Evolutionary conservation across 768 basidiomycete species (phyloP).

Genomic region (Termitomyces sp.): DNA sequence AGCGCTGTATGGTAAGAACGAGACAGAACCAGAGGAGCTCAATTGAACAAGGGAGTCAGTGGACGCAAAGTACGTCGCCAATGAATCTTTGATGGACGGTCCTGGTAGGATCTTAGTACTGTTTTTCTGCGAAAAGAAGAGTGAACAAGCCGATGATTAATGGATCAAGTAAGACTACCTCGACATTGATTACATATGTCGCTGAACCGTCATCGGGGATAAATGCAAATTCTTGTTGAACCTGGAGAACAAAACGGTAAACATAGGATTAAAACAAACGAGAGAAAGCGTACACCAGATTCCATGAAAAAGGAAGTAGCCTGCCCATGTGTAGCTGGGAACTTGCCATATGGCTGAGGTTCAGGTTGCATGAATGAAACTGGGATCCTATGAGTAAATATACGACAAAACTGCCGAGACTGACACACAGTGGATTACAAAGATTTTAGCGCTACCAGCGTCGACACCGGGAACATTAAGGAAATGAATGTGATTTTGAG

Average conservation of each 20-base stretch:
- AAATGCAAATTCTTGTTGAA: conserved; percentile 71
- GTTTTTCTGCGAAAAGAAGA: conserved; percentile 41
- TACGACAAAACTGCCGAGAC: background rate
- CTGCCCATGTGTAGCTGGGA: conserved; percentile 68
- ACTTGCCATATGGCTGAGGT: conserved; percentile 56
- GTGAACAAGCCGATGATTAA: background rate
- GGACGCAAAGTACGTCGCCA: conserved; percentile 60
- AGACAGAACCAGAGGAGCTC: conserved; percentile 51
- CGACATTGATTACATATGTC: conserved; percentile 68
- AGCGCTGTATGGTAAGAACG: conserved; percentile 53
- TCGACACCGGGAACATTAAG: conserved; percentile 60
- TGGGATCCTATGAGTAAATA: conserved; percentile 20
- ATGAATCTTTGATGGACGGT: conserved; percentile 54
- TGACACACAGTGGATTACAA: conserved; percentile 81
- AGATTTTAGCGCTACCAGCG: conserved; percentile 73
- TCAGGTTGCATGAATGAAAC: conserved; percentile 78
- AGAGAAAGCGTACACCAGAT: conserved; percentile 39
- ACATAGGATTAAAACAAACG: background rate
- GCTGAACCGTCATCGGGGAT: conserved; percentile 68
- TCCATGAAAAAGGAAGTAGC: conserved; percentile 65
- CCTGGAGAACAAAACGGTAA: conserved; percentile 24
- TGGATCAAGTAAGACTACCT: conserved; percentile 28
- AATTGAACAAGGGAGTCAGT: conserved; percentile 63
- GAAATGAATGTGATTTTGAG: conserved; percentile 86
- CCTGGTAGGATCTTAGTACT: conserved; percentile 56